Percentiles rank a stretch among this genome's conserved stretches.
Conservation (phyloP, 768 basidiomycete species). For the Galerina sulciceps region DNA sequence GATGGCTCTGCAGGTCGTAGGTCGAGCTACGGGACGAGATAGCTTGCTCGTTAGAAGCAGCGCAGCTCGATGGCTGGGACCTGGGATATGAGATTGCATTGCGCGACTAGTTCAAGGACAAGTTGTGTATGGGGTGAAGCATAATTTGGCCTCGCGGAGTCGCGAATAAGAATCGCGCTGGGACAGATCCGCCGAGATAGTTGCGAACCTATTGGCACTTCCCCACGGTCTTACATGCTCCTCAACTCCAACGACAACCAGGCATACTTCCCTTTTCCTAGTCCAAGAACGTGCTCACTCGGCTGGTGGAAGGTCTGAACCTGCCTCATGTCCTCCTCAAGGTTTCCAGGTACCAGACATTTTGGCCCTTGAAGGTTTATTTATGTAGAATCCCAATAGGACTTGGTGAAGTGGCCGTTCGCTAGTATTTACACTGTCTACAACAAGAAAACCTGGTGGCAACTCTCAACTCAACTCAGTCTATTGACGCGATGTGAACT, state of each 20-base stretch:
- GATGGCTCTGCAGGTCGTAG: not conserved
- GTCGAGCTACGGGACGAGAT: not conserved
- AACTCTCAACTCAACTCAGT: not conserved
- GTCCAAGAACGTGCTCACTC: conserved; percentile 29
- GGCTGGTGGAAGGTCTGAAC: not conserved
- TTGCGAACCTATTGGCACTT: too few species aligned
- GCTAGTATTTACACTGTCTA: conserved; percentile 25
- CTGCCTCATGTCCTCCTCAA: conserved; percentile 41
- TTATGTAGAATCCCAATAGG: conserved; percentile 31
- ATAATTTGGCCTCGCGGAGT: too few species aligned
- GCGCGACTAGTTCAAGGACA: not conserved
- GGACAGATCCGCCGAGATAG: too few species aligned
- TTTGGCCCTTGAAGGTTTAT: conserved; percentile 28
- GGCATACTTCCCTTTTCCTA: conserved; percentile 34
- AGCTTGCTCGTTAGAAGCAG: not conserved
- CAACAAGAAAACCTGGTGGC: conserved; percentile 23
- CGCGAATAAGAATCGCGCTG: too few species aligned
- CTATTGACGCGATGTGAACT: not conserved
- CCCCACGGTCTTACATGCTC: conserved; percentile 35
- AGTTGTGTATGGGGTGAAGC: too few species aligned
- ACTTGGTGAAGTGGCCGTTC: conserved; percentile 37
- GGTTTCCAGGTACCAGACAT: conserved; percentile 36
- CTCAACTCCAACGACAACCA: conserved; percentile 36
- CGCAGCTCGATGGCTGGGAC: not conserved
- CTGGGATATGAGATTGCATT: conserved; percentile 6